Percentiles rank a stretch among this genome's conserved stretches.
Conservation (phyloP, 1,284 basidiomycete species). For the Ustilago tritici region DNA sequence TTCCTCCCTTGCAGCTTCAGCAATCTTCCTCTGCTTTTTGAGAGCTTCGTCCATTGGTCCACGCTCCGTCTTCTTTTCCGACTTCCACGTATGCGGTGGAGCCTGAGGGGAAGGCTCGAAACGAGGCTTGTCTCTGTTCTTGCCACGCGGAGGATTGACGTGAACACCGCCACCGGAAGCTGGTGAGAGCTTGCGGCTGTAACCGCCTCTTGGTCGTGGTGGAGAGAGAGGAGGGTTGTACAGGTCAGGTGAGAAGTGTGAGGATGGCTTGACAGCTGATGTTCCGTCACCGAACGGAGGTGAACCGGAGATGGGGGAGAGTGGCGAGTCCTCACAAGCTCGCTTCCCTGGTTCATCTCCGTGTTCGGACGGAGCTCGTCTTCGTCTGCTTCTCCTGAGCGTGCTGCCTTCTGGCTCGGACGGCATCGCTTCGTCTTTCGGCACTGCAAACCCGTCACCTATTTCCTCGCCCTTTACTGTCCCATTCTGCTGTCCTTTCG, state of each 20-base stretch:
- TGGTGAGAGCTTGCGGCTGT: constrained; percentile 36
- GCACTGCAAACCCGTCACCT: constrained; percentile 44
- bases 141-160: constrained; percentile 31
- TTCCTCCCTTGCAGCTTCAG: constrained; percentile 9
- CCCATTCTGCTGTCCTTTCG: constrained; percentile 2
- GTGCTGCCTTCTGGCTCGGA: background rate
- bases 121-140: constrained; percentile 21
- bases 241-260: constrained; percentile 54
- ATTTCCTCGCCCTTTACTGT: constrained; percentile 28
- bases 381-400: constrained; percentile 7
- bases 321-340: background rate
- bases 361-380: constrained; percentile 3
- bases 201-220: constrained; percentile 43
- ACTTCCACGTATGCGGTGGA: constrained; percentile 34
- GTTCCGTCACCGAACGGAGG: background rate
- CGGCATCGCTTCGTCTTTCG: constrained; percentile 12
- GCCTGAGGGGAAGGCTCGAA: constrained; percentile 39
- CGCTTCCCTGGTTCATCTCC: constrained; percentile 2
- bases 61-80: constrained; percentile 11
- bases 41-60: constrained; percentile 32
- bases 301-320: background rate
- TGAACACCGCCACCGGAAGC: constrained; percentile 41
- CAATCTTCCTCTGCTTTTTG: constrained; percentile 19
- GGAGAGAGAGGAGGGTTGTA: constrained; percentile 57
- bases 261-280: constrained; percentile 11